Percentiles rank a stretch among this genome's conserved stretches.
Conservation (phyloP, 2,329 filamentous ascomycete genomes). For the Lanzia echinophila region DNA sequence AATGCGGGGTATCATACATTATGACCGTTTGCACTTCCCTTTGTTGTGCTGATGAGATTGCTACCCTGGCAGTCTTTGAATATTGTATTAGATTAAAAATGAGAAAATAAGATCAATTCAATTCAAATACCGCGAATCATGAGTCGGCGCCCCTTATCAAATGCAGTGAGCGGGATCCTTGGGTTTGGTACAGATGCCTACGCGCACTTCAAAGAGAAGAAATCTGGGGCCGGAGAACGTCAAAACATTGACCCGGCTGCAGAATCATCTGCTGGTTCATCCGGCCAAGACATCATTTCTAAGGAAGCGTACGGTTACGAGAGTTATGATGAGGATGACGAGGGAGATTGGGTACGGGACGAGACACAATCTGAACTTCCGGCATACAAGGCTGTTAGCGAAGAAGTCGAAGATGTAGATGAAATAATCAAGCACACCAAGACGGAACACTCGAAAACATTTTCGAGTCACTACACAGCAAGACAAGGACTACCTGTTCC, state of each 20-base stretch:
- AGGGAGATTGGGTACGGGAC: constrained; percentile 6
- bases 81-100: too few species aligned
- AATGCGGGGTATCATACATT: too few species aligned
- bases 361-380: constrained; percentile 2
- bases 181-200: neutral
- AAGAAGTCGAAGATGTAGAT: neutral
- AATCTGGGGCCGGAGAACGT: neutral
- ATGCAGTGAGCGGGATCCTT: neutral
- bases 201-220: constrained; percentile 1
- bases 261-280: neutral
- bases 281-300: neutral
- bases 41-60: too few species aligned
- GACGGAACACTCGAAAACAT: neutral
- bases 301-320: neutral
- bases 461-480: neutral
- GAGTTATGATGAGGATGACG: constrained; percentile 5
- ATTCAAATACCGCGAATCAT: too few species aligned
- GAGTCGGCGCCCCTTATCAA: neutral
- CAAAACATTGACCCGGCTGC: neutral
- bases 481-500: constrained; percentile 33
- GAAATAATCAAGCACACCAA: neutral
- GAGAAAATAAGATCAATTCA: too few species aligned
- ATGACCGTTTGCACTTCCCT: too few species aligned
- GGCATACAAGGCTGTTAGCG: neutral
- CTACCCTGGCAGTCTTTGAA: too few species aligned